These are phyloP conservation scores for Fonsecaea nubica DNA, from an alignment of 2,329 filamentous ascomycete species.

Conservation along the genomic window DNA sequence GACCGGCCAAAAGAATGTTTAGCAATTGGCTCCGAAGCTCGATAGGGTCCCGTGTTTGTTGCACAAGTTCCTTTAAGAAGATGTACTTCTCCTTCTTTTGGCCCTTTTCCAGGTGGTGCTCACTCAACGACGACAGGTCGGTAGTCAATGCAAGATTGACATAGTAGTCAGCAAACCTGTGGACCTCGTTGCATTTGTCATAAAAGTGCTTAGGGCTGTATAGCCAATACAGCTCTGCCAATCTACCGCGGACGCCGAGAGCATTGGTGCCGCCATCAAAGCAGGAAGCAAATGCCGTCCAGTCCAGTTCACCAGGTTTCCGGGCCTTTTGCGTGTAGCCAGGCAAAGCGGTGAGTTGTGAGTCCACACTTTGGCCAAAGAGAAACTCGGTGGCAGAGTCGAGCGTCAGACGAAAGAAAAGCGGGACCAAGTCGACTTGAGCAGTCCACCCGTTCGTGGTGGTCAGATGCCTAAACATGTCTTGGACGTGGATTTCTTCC, in stretches of 20 bases:
- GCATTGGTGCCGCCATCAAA: constrained; percentile 45
- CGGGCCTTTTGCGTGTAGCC: constrained; percentile 69
- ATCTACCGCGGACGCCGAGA: constrained; percentile 42
- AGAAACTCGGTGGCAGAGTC: constrained; percentile 88
- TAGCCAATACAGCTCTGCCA: constrained; percentile 48
- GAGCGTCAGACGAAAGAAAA: constrained; percentile 67
- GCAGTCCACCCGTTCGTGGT: constrained; percentile 57
- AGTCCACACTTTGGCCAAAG: constrained; percentile 75
- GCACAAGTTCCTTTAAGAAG: constrained; percentile 58
- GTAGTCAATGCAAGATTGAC: constrained; percentile 49
- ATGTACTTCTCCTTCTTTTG: constrained; percentile 49
- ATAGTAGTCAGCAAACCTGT: constrained; percentile 58
- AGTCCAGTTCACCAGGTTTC: constrained; percentile 68
- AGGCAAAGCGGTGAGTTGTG: constrained; percentile 49
- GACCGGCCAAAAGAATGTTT: constrained; percentile 60
- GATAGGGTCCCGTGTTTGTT: constrained; percentile 52
- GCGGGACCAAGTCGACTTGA: constrained; percentile 60
- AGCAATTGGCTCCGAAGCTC: constrained; percentile 57
- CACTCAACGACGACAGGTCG: constrained; percentile 37
- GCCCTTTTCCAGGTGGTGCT: constrained; percentile 42
- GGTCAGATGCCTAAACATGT: constrained; percentile 72
- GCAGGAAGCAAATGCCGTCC: constrained; percentile 44
- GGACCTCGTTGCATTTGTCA: constrained; percentile 50
- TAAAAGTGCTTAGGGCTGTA: constrained; percentile 50
- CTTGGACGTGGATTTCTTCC: constrained; percentile 79